These are phyloP conservation scores for Cucurbita pepo DNA, from an alignment of 306 rosid species.

Conservation along the genomic window DNA sequence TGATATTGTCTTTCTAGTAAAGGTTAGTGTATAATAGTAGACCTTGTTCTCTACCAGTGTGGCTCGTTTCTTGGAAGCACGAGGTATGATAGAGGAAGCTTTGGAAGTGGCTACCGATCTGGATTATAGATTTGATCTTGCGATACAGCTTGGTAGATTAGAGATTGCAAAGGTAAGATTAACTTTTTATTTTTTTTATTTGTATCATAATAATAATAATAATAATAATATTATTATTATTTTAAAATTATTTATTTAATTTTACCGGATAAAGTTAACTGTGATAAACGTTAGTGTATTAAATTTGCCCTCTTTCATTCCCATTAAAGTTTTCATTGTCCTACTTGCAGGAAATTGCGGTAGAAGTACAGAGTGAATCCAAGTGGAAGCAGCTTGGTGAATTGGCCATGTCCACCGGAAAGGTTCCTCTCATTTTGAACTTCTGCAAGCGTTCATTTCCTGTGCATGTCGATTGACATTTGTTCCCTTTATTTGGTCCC, in stretches of 20 bases:
- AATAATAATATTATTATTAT: too few species aligned
- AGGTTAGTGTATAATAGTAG: background rate
- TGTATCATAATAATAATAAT: too few species aligned
- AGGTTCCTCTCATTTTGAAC: constrained; percentile 24
- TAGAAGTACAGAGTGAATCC: constrained; percentile 73
- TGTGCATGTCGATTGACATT: background rate
- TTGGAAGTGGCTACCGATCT: constrained; percentile 96
- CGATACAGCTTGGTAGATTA: constrained; percentile 90
- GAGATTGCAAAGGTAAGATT: constrained; percentile 77
- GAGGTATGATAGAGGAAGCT: constrained; percentile 97
- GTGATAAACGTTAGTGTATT: background rate
- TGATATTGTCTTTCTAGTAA: background rate
- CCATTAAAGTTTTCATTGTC: constrained; percentile 6
- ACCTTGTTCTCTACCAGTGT: constrained; percentile 38
- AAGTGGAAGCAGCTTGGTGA: constrained; percentile 99
- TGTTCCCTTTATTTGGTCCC: background rate
- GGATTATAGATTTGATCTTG: constrained; percentile 89
- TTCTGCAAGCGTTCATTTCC: background rate
- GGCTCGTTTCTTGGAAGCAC: constrained; percentile 97
- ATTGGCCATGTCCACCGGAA: constrained; percentile 90
- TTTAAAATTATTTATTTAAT: background rate
- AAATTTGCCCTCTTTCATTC: background rate
- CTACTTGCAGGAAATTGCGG: constrained; percentile 56
- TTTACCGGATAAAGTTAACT: background rate
- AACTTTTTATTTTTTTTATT: background rate